phyloP scores from a whole-genome alignment of 352 stramenopile genomes.

The Blastocystis sp. region DNA sequence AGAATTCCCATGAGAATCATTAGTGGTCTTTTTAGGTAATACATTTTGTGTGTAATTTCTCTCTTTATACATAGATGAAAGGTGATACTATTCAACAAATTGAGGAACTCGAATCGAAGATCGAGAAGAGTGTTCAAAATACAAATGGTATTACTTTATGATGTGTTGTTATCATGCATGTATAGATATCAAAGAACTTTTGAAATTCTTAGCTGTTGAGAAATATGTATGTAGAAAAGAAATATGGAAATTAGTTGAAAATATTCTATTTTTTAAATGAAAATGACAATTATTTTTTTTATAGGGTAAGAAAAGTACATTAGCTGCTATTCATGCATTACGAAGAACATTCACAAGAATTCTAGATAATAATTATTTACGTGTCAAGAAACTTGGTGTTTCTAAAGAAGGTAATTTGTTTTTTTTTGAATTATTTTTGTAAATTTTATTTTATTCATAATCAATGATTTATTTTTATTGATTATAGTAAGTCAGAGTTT shows the following conservation, averaged over 20 bases:
- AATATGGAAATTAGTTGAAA: neutral
- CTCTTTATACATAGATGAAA: neutral
- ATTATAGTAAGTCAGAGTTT: too few relatives aligned
- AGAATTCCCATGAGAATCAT: too few relatives aligned
- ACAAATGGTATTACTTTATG: constrained; percentile 11
- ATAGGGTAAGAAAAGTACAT: too few relatives aligned
- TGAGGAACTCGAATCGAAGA: constrained; percentile 12
- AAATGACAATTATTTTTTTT: too few relatives aligned
- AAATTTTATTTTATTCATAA: too few relatives aligned
- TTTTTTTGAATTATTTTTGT: too few relatives aligned
- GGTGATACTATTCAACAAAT: constrained; percentile 11
- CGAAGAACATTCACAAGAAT: constrained; percentile 22
- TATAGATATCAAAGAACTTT: constrained; percentile 20
- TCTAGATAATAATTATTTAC: constrained; percentile 30
- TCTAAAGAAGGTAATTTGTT: too few relatives aligned
- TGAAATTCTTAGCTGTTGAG: constrained; percentile 20
- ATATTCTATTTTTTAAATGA: neutral
- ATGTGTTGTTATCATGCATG: neutral
- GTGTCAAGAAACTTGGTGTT: too few relatives aligned
- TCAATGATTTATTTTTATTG: too few relatives aligned
- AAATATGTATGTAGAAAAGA: neutral
- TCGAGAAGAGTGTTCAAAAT: constrained; percentile 36
- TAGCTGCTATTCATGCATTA: constrained; percentile 26
- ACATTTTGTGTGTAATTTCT: too few relatives aligned
- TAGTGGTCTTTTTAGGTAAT: too few relatives aligned